Evolutionary conservation across 192 early-diverging fungal genomes (phyloP).

Genomic region (Haplosporangium gracile): DNA sequence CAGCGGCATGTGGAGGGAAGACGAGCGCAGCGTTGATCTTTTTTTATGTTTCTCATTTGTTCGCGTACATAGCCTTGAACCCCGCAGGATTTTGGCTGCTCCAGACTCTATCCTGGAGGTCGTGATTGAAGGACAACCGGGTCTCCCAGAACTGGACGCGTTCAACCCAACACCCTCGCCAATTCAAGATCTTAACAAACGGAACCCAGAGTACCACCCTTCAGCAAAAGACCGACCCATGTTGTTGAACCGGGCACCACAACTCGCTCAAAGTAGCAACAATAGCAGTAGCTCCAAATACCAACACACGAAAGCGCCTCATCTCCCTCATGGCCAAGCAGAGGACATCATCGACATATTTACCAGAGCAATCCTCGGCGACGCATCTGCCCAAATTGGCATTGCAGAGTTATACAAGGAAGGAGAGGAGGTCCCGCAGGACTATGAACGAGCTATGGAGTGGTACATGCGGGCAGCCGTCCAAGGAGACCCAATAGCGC

Average conservation of each 20-base stretch:
- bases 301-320: not conserved
- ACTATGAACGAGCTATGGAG: not conserved
- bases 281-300: not conserved
- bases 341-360: not conserved
- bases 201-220: not conserved
- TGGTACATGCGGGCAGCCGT: not conserved
- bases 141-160: not conserved
- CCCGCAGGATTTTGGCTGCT: not conserved
- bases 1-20: not conserved
- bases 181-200: not conserved
- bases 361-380: not conserved
- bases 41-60: not conserved
- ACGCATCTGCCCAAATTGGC: not conserved
- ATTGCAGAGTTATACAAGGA: not conserved
- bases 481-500: slow-evolving; percentile 4
- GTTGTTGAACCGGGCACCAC: not conserved
- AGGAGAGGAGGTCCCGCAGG: not conserved
- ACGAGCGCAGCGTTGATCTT: too few species aligned
- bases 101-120: not conserved
- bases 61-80: not conserved
- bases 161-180: not conserved
- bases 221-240: not conserved
- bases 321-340: not conserved
- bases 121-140: not conserved
- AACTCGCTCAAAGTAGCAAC: not conserved